Percentiles rank a stretch among this genome's conserved stretches.
Evolutionary conservation across 2,329 filamentous ascomycete species (phyloP).

Genomic region (Fusarium veterinarium): DNA sequence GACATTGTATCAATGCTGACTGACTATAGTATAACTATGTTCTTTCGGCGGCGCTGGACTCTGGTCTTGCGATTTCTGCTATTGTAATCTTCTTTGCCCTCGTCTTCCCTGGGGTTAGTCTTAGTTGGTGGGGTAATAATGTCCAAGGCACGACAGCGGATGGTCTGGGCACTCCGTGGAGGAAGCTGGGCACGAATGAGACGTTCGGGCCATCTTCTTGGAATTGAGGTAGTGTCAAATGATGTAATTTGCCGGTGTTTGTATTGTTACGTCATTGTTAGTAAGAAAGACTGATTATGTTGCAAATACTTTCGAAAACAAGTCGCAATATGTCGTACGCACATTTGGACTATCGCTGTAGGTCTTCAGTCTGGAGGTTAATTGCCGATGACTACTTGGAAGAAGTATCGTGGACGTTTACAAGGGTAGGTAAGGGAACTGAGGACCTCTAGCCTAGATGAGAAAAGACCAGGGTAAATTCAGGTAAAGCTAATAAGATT

Average conservation of each 20-base stretch:
- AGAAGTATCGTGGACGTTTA: background rate
- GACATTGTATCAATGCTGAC: no score
- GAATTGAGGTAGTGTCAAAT: background rate
- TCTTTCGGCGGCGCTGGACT: background rate
- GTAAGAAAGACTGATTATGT: no score
- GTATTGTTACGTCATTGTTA: fast-evolving
- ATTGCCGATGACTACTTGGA: no score
- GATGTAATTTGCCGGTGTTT: no score
- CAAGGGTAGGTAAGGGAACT: fast-evolving
- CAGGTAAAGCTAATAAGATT: fast-evolving
- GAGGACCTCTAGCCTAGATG: fast-evolving
- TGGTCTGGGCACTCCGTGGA: background rate
- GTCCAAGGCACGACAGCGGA: background rate
- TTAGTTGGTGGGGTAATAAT: conserved; percentile 4
- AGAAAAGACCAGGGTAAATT: background rate
- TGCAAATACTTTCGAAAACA: no score
- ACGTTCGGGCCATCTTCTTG: background rate
- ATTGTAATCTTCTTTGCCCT: conserved; percentile 2
- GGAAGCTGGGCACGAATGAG: background rate
- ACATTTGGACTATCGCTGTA: no score
- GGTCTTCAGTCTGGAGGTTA: no score
- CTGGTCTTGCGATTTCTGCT: background rate
- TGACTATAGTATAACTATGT: background rate
- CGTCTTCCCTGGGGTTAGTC: background rate
- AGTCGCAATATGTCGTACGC: no score